Base-by-base conservation (phyloP, 2,329 filamentous ascomycete species). In the Simplicillium aogashimaense region DNA sequence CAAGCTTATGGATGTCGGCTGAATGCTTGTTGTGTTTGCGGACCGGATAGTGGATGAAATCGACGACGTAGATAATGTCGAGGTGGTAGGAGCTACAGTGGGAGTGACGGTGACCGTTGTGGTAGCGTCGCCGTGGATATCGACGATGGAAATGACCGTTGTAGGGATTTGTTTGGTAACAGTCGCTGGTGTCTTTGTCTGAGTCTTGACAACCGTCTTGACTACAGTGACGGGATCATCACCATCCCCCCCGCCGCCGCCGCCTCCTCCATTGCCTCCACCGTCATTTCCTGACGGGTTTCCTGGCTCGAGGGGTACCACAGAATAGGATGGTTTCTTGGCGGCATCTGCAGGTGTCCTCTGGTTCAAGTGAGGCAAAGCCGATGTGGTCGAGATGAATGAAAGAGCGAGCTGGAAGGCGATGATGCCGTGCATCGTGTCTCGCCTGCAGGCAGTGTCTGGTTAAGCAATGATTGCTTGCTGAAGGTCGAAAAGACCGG, bases 241-340 rank as follows among this genome's bases (percentile, higher is more conserved):
- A 20, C 29, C 37, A 35, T 46, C 43, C 43, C 50, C 45, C 40
- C 45, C 47, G 33, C 41, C 48, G 29, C 50, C 50, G 16, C 50
- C 48, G 14, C 46, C 50, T 29, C 43, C 50, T 31, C 36, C 48
- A 17, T 51, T 47, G 16, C 43, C 40, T 11, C 34, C 41, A 6
- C 57, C 46, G 13, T 48, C 51, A 3, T 25, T 25, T 25, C 20
- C 20, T 25, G 20, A 9, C 5, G 20, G 9, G 9, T 25, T 25
- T 6, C 20, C 20, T 25, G 60, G 60, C 37, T 61, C 60, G n/a
- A 64, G 46, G 12, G 60, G 59, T 5, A 66, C 59, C 25, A 66
- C 59, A 3, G 59, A 62, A 37, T 65, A 66, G 16, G 52, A 51
- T 2, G 60, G 61, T 37, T 53, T 54, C 25, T 34, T 35, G 28